phyloP scores from a whole-genome alignment of 371 early-diverging fungal species.

The Circinella umbellata region DNA sequence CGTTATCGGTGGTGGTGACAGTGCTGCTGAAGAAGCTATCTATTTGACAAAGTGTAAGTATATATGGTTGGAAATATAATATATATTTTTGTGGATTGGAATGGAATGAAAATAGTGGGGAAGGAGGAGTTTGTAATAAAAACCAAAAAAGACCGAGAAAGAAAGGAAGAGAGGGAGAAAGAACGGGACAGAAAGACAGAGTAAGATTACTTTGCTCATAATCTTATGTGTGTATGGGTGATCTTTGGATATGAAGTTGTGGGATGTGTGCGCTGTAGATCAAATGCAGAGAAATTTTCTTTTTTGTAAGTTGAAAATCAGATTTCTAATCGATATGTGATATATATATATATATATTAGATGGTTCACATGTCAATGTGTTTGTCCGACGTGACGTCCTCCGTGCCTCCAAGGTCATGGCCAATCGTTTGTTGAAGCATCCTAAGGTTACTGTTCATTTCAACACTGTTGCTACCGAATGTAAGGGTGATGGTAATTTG shows the following conservation, averaged over 20 bases:
- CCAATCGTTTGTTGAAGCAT: conserved; percentile 79
- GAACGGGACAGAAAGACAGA: no score
- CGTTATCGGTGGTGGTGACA: conserved; percentile 99
- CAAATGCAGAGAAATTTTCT: background rate
- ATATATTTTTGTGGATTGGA: no score
- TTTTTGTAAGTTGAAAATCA: conserved; percentile 1
- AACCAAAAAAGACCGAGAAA: no score
- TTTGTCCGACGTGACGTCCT: conserved; percentile 96
- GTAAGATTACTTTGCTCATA: no score
- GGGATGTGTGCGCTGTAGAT: no score
- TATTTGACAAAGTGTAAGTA: conserved; percentile 87
- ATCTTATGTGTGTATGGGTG: no score
- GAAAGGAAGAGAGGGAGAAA: no score
- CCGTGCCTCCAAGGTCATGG: conserved; percentile 97
- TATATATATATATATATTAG: conserved; percentile 34
- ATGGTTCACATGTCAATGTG: conserved; percentile 90
- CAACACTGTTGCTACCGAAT: conserved; percentile 87
- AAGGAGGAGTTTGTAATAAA: no score
- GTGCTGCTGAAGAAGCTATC: conserved; percentile 98
- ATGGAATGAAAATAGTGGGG: no score
- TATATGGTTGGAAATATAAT: no score
- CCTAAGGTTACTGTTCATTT: conserved; percentile 94
- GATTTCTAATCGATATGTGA: background rate
- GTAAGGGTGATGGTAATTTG: conserved; percentile 83
- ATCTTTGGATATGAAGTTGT: no score